Evolutionary conservation across 352 stramenopile species (phyloP).

Genomic region (Globisporangium yorkense): DNA sequence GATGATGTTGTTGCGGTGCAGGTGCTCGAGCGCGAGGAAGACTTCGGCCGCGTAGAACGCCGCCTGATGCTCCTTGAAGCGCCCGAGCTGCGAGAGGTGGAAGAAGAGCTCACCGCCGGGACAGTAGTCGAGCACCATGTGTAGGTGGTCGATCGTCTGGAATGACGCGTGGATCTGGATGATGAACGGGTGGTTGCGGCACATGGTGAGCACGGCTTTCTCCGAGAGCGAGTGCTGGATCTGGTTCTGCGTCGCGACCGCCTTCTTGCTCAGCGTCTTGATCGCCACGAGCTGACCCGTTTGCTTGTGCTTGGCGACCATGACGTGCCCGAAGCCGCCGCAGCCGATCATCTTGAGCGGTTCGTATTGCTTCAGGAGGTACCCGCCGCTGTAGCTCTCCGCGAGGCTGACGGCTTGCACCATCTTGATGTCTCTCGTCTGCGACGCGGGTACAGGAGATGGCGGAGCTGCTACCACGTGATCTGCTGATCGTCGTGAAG

Average conservation of each 20-base stretch:
- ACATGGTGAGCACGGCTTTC: constrained; percentile 84
- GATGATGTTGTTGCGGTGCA: constrained; percentile 72
- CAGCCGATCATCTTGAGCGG: constrained; percentile 76
- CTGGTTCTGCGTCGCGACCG: constrained; percentile 73
- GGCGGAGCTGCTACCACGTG: background rate
- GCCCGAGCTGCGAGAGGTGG: constrained; percentile 68
- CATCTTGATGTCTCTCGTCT: constrained; percentile 39
- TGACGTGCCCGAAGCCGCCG: constrained; percentile 84
- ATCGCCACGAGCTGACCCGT: constrained; percentile 66
- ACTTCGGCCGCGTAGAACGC: constrained; percentile 88
- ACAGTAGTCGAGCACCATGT: constrained; percentile 74
- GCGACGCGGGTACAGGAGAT: background rate
- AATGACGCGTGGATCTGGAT: constrained; percentile 86
- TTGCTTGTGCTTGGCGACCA: constrained; percentile 56
- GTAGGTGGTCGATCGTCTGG: constrained; percentile 76
- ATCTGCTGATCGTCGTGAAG: background rate
- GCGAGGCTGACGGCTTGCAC: constrained; percentile 70
- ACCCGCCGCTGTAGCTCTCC: constrained; percentile 77
- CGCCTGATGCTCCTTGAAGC: constrained; percentile 73
- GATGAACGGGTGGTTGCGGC: constrained; percentile 88
- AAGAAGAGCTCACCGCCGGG: constrained; percentile 82
- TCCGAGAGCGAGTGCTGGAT: constrained; percentile 83
- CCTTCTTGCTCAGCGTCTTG: constrained; percentile 82
- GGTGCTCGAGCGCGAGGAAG: constrained; percentile 69
- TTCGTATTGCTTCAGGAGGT: constrained; percentile 71